A percentile compares a stretch with the other conserved stretches of the same genome.
phyloP scores from a whole-genome alignment of 1,284 basidiomycete genomes.

The Gomphus sp. region DNA sequence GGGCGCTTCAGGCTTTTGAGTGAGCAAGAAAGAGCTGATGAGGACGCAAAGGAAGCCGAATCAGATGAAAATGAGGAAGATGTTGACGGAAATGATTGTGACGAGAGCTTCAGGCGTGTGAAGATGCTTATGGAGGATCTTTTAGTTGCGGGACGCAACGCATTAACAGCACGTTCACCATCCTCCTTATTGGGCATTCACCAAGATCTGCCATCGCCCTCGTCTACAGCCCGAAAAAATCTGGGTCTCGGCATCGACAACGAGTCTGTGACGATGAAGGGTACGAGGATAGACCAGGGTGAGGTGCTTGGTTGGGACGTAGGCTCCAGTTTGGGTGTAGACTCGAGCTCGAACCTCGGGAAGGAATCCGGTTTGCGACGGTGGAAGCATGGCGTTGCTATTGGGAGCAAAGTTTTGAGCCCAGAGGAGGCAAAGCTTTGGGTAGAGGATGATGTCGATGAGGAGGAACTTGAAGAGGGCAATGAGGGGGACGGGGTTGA shows the following conservation, averaged over 20 bases:
- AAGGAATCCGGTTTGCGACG: background rate
- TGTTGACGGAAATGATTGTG: constrained; percentile 27
- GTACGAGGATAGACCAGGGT: background rate
- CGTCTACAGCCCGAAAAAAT: background rate
- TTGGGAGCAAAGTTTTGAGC: constrained; percentile 9
- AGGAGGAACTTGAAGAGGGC: constrained; percentile 5
- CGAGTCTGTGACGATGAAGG: no score
- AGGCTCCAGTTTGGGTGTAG: background rate
- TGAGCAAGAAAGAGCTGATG: constrained; percentile 31
- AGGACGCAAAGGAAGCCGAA: constrained; percentile 27
- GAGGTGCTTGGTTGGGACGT: constrained; percentile 2
- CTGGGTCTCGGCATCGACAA: background rate
- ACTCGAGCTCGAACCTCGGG: background rate
- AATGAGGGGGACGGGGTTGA: background rate
- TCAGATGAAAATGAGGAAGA: constrained; percentile 18
- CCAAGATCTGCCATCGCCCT: background rate
- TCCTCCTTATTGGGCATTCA: background rate
- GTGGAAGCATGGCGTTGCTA: constrained; percentile 10
- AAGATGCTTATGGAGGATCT: constrained; percentile 54
- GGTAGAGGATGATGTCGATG: constrained; percentile 1
- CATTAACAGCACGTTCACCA: constrained; percentile 30
- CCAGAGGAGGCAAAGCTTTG: constrained; percentile 8
- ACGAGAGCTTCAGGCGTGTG: constrained; percentile 50
- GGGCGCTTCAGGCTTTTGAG: constrained; percentile 45
- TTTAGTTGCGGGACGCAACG: constrained; percentile 47